phyloP scores from a whole-genome alignment of 2,329 filamentous ascomycete species.

The Ustilaginoidea virens region DNA sequence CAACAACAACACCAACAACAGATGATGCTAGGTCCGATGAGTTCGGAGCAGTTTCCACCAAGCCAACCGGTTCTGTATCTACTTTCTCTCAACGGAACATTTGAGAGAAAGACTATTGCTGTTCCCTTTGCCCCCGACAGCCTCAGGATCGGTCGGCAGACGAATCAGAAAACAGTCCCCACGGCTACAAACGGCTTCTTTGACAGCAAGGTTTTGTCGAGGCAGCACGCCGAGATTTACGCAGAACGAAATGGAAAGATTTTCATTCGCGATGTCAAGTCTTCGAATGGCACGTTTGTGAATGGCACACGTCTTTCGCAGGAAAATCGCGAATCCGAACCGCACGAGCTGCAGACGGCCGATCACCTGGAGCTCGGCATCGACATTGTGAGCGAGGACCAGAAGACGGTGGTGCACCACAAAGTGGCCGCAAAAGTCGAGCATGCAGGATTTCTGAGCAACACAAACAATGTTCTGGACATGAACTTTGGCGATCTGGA shows the following conservation, averaged over 20 bases:
- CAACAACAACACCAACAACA: constrained; percentile 31
- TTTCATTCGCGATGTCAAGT: constrained; percentile 94
- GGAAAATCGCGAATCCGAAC: constrained; percentile 92
- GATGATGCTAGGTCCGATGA: constrained; percentile 42
- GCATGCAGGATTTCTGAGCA: constrained; percentile 71
- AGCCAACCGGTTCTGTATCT: constrained; percentile 71
- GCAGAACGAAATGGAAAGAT: constrained; percentile 75
- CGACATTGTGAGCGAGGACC: constrained; percentile 96
- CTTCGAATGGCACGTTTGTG: constrained; percentile 96
- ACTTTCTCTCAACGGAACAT: constrained; percentile 84
- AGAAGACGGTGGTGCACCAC: constrained; percentile 96
- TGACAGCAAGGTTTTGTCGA: constrained; percentile 91
- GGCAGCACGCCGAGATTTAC: constrained; percentile 94
- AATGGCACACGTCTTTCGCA: constrained; percentile 81
- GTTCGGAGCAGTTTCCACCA: constrained; percentile 40
- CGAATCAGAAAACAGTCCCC: constrained; percentile 89
- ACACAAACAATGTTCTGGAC: constrained; percentile 63
- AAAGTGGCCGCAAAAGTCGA: constrained; percentile 96
- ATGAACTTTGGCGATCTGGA: constrained; percentile 89
- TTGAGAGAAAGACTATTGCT: constrained; percentile 90
- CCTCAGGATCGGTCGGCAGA: constrained; percentile 86
- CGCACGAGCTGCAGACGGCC: constrained; percentile 79
- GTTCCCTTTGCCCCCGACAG: constrained; percentile 92
- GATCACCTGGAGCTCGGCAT: constrained; percentile 93
- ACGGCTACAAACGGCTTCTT: constrained; percentile 90